Evolutionary conservation across 495 filamentous ascomycete genomes (phyloP), one percentile per base, ranked within the genome.

Genomic region (Entonaema liquescens): DNA sequence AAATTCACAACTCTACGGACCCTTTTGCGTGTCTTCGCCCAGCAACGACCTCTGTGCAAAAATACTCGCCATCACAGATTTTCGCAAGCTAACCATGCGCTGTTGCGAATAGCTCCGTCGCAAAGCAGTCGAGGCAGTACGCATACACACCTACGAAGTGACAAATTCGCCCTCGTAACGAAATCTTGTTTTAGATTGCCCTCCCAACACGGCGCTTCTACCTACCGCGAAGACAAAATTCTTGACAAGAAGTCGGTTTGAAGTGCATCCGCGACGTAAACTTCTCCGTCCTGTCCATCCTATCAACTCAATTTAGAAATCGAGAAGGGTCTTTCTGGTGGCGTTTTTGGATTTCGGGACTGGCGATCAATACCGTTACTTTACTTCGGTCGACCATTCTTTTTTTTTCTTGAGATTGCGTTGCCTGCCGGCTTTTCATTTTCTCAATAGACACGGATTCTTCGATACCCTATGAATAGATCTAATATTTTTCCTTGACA

Each of bases 391-490:
- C 17, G 42, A 47, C 42, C 42, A 47, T 47, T 47, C 42, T 52
- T 74, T 60, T 64, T 72, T 65, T 73, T 49, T 19, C 42, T 47
- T 47, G 19, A 47, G 19, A 47, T 47, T 47, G 42, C 42, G 42
- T 23, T 47, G 42, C 42, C 17, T 47, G 61, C 67, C 55, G 35
- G 57, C 54, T 59, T 71, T 66, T 59, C 36, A 36, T 59, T 62
- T 71, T 52, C 40, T 53, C 40, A 58, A 75, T 82, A 81, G 79
- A 80, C 47, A 50, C 69, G 70, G 70, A 57, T 73, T 71, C 68
- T 68, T 72, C 76, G 77, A 80, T 80, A 81, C 78, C 80, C 78
- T 61, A 35, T 72, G 57, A 64, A 77, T 80, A 82, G 80, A 81
- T 65, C 55, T 82, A 72, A 77, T 77, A 70, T 58, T 63, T 67